A percentile compares a stretch with the other conserved stretches of the same genome.
Evolutionary conservation across 208 protist genomes (phyloP).

Genomic region (Trypanosoma boissoni): DNA sequence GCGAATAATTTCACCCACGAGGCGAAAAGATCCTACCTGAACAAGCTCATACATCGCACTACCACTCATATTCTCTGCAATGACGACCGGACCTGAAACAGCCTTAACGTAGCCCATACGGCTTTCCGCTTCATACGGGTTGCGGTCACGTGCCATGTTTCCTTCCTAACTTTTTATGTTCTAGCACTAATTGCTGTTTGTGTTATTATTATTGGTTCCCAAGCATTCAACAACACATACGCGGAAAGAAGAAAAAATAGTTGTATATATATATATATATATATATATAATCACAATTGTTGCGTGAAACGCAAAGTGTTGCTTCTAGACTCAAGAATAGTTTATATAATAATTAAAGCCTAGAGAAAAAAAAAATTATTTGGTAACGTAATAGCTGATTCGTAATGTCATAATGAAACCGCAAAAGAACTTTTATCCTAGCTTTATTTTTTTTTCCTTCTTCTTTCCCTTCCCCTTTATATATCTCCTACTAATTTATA

Average conservation of each 20-base stretch:
- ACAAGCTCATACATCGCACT: constrained; percentile 99
- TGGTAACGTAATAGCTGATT: too few species aligned
- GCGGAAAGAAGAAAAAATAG: too few species aligned
- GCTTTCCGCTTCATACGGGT: constrained; percentile 77
- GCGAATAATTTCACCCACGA: constrained; percentile 99
- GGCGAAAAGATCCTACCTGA: constrained; percentile 96
- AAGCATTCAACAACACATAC: too few species aligned
- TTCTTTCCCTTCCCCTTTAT: neutral
- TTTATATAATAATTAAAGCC: too few species aligned
- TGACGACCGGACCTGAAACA: constrained; percentile 97
- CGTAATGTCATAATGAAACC: too few species aligned
- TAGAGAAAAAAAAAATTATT: too few species aligned
- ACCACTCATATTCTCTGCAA: constrained; percentile 99
- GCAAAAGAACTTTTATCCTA: too few species aligned
- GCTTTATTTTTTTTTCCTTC: constrained; percentile 3
- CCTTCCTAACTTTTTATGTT: neutral
- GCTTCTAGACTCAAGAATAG: too few species aligned
- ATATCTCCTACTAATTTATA: neutral
- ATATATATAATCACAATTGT: too few species aligned
- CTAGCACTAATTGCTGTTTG: neutral
- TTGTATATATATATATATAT: too few species aligned
- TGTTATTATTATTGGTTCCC: too few species aligned
- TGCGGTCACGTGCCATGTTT: constrained; percentile 52
- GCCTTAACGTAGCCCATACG: constrained; percentile 85
- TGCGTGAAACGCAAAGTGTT: too few species aligned